Base-by-base conservation (phyloP, 2,329 filamentous ascomycete genomes). In the Neonectria coccinea region DNA sequence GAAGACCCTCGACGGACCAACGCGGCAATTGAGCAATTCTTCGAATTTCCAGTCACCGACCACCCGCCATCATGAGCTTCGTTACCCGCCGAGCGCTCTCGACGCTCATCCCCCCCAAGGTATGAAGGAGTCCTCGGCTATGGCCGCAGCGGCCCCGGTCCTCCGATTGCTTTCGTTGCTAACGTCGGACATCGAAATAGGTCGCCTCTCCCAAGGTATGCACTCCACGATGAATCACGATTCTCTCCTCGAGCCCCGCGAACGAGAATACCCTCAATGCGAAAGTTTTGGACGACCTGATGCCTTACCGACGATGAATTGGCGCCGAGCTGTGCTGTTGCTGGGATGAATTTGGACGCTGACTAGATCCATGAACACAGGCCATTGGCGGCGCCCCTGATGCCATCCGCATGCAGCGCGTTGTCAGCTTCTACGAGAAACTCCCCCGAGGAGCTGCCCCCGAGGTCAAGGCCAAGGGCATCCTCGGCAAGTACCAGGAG, bases 91-190 rank as follows among this genome's bases (percentile, higher is more conserved):
- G 94, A 85, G 92, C 89, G 88, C 91, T 97, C 80, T 98, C 96
- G 81, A 97, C 97, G 87, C 91, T 99, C 83, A 97, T 99, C 78
- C 97, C 97, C 76, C 96, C 97, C 79, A 99, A 99, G 94, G 95
- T 97, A 86, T 75, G 86, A 54, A 48, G 36, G 51, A 50, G 75
- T 67, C 65, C 67, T 70, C 66, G 71, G 63, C 69, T 66, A 68
- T 68, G 64, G 62, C 65, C 72, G 70, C 69, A 74, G 65, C 25
- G 51, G 60, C 67, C 56, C 65, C 62, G 66, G 65, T 70, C 65
- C 69, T 74, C 69, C 70, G 70, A 70, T 70, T 73, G 72, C 71
- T 72, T 69, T 70, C 72, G 72, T 76, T 77, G 71, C 83, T 85
- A 78, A 85, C 73, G 67, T 57, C 42, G 62, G 60, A 47, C 59